Evolutionary conservation across 805 yeast genomes (phyloP).

Genomic region (Helenozyma rhizophorensis): DNA sequence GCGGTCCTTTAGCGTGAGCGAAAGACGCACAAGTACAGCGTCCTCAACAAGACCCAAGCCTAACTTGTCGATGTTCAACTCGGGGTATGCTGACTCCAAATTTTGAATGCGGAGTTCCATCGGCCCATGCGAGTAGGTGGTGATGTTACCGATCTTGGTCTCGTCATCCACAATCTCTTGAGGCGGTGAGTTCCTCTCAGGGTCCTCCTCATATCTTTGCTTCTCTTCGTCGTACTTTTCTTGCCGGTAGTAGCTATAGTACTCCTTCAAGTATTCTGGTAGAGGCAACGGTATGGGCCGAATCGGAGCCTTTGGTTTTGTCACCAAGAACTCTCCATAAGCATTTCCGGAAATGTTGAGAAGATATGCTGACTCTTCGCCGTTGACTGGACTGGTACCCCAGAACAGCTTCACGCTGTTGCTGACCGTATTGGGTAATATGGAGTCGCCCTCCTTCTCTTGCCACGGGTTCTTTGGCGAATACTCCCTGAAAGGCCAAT

Average conservation of each 20-base stretch:
- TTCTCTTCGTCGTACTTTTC: slow-evolving; percentile 23
- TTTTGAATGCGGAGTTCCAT: slow-evolving; percentile 20
- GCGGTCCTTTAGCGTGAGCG: slow-evolving; percentile 33
- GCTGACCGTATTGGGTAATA: slow-evolving; percentile 59
- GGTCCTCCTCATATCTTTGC: slow-evolving; percentile 25
- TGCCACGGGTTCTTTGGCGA: slow-evolving; percentile 38
- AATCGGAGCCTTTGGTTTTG: slow-evolving; percentile 11
- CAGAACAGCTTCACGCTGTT: slow-evolving; percentile 48
- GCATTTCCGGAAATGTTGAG: slow-evolving; percentile 48
- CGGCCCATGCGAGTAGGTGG: slow-evolving; percentile 21
- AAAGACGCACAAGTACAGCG: slow-evolving; percentile 31
- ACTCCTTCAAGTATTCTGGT: slow-evolving; percentile 29
- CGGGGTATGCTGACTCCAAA: slow-evolving; percentile 21
- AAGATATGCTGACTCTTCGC: slow-evolving; percentile 22
- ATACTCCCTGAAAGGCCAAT: slow-evolving; percentile 55
- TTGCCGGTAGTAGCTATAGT: slow-evolving; percentile 21
- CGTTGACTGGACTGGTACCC: slow-evolving; percentile 25
- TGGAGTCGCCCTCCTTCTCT: slow-evolving; percentile 49
- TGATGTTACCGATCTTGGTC: slow-evolving; percentile 26
- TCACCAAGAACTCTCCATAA: slow-evolving; percentile 36
- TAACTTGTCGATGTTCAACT: slow-evolving; percentile 14
- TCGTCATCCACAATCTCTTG: slow-evolving; percentile 7
- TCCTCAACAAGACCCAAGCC: slow-evolving; percentile 19
- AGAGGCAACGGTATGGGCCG: slow-evolving; percentile 17
- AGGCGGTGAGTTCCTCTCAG: slow-evolving; percentile 19